Evolutionary conservation across 805 yeast genomes (phyloP).

Genomic region (Pichia pseudocactophila): DNA sequence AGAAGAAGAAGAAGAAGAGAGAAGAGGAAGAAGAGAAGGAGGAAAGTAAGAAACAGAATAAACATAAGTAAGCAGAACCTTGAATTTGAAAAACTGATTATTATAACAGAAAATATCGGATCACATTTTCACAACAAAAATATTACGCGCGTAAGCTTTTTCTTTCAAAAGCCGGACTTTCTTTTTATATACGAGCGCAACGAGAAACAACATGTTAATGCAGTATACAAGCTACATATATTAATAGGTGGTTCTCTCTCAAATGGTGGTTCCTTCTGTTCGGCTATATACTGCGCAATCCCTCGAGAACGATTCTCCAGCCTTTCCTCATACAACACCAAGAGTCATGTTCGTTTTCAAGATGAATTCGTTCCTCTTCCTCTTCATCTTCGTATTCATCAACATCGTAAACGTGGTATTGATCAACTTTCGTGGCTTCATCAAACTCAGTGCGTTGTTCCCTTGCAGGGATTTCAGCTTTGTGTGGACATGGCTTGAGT

Average conservation of each 20-base stretch:
- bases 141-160: no score
- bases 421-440: constrained; percentile 6
- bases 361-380: constrained; percentile 19
- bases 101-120: no score
- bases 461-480: constrained; percentile 17
- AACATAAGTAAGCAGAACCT: no score
- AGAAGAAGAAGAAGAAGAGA: not conserved
- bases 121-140: no score
- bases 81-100: no score
- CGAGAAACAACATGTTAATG: no score
- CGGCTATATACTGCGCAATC: constrained; percentile 5
- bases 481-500: constrained; percentile 22
- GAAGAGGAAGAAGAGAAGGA: no score
- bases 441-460: constrained; percentile 12
- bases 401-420: constrained; percentile 1
- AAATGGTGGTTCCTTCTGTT: no score
- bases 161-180: not conserved
- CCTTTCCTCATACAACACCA: constrained; percentile 29
- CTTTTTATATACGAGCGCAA: not conserved
- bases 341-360: constrained; percentile 27
- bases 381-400: constrained; percentile 12
- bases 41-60: no score
- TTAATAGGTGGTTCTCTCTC: no score
- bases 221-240: no score
- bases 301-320: constrained; percentile 7